Base-by-base conservation (phyloP, 352 stramenopile genomes). In the Aphanomyces stellatus region DNA sequence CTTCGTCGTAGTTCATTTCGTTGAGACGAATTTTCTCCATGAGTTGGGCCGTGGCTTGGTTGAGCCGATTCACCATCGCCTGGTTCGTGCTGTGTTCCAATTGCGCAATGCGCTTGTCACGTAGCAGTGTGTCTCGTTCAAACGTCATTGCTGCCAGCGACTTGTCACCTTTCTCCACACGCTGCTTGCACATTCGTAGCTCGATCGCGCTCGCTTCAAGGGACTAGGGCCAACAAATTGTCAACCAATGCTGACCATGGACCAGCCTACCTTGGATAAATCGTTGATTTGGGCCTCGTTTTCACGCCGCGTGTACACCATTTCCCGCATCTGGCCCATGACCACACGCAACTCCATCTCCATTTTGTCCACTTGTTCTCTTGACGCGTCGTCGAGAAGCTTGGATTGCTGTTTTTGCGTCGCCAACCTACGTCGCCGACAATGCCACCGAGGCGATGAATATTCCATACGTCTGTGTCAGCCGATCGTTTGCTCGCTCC, bases 291-390 rank as follows among this genome's bases (percentile, higher is more conserved):
- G 72, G 4, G 75, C 72, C 3, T 82, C 73, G 41, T 91, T 89
- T 64, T 90, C 84, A 7, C 81, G 79, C 51, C 88, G 90, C 34
- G 82, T 77, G 53, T 88, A 90, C 13, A 82, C 85, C 34, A 88
- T 78, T 65, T 93, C 83, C 1, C 82, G 80, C 0, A 93, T 67
- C 62, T 92, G 83, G 0, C 82, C 77, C 24, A 71, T 81, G 8
- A 80, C 77, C 13, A 90, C 82, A 37, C 88, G 89, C 42, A 93
- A 72, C 71, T 93, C 82, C n/a, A 91, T 79, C 41, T 91, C 82
- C 0, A 93, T 71, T 51, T 88, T 90, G 0, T 77, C 87, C n/a
- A 90, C 77, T 51, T 91, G 82, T 13, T 90, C 82, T 57, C 89
- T 91, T 3, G 82, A 78, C 42, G 65, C 86, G 24, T 87, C 73